Evolutionary conservation across 2,329 filamentous ascomycete genomes (phyloP), one percentile per base, ranked within the genome.

Genomic region (Coniella vitis): DNA sequence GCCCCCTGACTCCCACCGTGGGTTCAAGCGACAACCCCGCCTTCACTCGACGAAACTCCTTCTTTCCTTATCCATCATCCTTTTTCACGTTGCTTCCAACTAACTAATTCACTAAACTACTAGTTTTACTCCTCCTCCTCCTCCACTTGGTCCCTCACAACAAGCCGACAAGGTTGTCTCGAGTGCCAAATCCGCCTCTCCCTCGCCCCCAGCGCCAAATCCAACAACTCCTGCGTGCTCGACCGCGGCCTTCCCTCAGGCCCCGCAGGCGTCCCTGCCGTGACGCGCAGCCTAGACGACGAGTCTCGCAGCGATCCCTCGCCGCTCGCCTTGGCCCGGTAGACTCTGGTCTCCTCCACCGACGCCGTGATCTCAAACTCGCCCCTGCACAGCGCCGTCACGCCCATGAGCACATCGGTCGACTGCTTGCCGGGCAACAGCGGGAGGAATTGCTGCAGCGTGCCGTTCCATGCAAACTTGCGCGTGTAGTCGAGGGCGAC

Each of bases 381-480:
- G 14, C 90, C 90, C 38, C 82, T 76, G 56, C 86, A 90, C 31
- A 95, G 76, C 29, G 84, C 78, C 37, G 87, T 87, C 38, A 90
- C 74, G 4, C 86, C 86, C 4, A 94, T 66, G 1, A 75, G 72
- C 19, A 87, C 72, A 52, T 83, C 76, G 0, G 74, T 72, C n/a
- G 67, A 77, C 38, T 76, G 71, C 4, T 79, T 76, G 0, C 81
- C 78, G 5, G 67, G 65, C 1, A 95, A 62, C 7, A 78, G 61
- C 0, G 85, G 81, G 0, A 95, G 69, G 2, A 79, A 74, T 60
- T 84, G 83, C 67, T 96, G 90, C 49, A 95, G 67, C 25, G 86
- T 83, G 1, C 90, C 90, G 55, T 89, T 91, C 84, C 88, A 93
- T 1, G 84, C 83, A 47, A 95, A 76, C 55, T 89, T 87, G 60